phyloP scores from a whole-genome alignment of 2,329 filamentous ascomycete genomes.

The Penicillium fuscoglaucum region DNA sequence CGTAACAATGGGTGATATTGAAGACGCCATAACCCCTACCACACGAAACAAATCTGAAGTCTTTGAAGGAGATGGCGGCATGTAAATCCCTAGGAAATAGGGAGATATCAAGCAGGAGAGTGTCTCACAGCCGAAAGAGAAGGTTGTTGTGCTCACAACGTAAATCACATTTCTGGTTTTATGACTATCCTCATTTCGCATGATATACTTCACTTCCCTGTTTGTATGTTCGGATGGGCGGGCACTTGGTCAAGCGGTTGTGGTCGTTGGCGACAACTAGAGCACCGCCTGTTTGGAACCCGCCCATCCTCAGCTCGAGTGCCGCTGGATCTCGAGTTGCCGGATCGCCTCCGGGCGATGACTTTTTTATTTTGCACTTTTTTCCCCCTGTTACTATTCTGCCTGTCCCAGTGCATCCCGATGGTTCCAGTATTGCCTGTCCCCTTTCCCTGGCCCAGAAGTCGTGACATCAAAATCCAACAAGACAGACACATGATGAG shows the following conservation, averaged over 20 bases:
- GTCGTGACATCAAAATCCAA: too few species aligned
- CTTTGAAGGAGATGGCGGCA: too few species aligned
- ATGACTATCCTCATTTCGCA: not conserved
- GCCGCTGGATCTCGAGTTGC: not conserved
- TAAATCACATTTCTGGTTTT: too few species aligned
- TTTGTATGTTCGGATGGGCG: not conserved
- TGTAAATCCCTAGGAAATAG: constrained; percentile 46
- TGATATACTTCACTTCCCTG: not conserved
- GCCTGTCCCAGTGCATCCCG: too few species aligned
- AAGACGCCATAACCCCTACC: too few species aligned
- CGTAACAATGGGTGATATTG: too few species aligned
- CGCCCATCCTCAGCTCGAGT: not conserved
- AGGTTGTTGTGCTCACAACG: too few species aligned
- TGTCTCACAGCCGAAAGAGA: not conserved
- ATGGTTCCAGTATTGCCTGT: too few species aligned
- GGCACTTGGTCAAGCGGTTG: not conserved
- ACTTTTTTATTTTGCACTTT: not conserved
- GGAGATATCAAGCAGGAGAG: not conserved
- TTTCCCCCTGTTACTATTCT: too few species aligned
- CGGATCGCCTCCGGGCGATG: not conserved
- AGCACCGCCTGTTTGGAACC: not conserved
- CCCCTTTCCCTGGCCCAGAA: too few species aligned
- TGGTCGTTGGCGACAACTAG: not conserved
- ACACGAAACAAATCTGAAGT: too few species aligned
- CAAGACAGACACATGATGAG: too few species aligned